A percentile compares a stretch with the other conserved stretches of the same genome.
Evolutionary conservation across 2,329 filamentous ascomycete species (phyloP).

Genomic region (Gnomoniopsis sp.): DNA sequence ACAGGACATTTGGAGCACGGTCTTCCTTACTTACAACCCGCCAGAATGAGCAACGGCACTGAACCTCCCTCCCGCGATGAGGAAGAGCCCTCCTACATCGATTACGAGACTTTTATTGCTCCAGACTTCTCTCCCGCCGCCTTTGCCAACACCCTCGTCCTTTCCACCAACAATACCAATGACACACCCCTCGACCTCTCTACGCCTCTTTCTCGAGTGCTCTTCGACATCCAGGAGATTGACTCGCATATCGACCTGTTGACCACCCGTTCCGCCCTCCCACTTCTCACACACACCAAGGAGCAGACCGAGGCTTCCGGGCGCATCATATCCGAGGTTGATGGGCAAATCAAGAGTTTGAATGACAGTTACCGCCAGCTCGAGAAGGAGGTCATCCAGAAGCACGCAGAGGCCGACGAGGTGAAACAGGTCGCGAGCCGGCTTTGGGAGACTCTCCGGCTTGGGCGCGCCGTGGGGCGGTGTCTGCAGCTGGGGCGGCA

Average conservation of each 20-base stretch:
- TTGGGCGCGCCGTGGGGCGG: slow-evolving; percentile 73
- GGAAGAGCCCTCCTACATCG: slow-evolving; percentile 80
- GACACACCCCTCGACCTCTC: slow-evolving; percentile 90
- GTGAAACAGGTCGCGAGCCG: slow-evolving; percentile 74
- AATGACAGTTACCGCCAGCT: slow-evolving; percentile 83
- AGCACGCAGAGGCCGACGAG: slow-evolving; percentile 82
- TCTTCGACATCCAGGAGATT: slow-evolving; percentile 96
- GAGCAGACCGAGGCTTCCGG: slow-evolving; percentile 70
- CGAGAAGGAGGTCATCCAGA: slow-evolving; percentile 79
- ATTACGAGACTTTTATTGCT: slow-evolving; percentile 88
- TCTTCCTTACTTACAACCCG: neutral
- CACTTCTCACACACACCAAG: slow-evolving; percentile 75
- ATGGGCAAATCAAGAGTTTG: slow-evolving; percentile 74
- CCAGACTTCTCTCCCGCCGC: slow-evolving; percentile 74
- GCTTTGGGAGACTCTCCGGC: slow-evolving; percentile 73
- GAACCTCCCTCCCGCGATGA: slow-evolving; percentile 30
- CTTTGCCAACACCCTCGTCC: slow-evolving; percentile 87
- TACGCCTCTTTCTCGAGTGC: slow-evolving; percentile 85
- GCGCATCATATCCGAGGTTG: slow-evolving; percentile 71
- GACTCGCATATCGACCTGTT: slow-evolving; percentile 92
- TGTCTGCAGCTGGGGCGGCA: slow-evolving; percentile 80
- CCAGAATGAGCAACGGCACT: slow-evolving; percentile 22
- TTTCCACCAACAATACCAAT: slow-evolving; percentile 85
- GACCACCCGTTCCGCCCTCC: slow-evolving; percentile 78
- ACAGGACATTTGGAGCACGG: neutral